Base-by-base conservation (phyloP, 164 flowering plant genomes). In the Chloranthus sessilifolius region DNA sequence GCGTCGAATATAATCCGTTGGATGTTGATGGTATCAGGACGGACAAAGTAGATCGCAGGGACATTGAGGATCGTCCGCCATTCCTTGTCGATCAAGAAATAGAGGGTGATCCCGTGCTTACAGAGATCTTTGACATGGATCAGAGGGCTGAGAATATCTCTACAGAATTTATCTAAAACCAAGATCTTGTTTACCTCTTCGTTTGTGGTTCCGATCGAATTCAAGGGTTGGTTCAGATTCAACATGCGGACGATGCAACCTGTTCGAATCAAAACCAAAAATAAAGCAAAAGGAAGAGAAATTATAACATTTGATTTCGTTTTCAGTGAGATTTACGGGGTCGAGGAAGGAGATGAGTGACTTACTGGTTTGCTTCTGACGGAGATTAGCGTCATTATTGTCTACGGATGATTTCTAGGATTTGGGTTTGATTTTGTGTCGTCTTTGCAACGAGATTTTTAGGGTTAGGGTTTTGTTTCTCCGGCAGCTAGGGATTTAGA, bases 121-220 rank as follows among this genome's bases (percentile, higher is more conserved):
- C 99, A 87, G 3, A 88, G 81, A 53, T 84, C 99, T 70, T 84
- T 86, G 44, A 92, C 95, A 58, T 82, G 95, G 61, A 92, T 92
- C 55, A 92, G 34, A 0, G 97, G 97, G 3, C 95, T 88, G 4
- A 92, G 72, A 5, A 92, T 69, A 61, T 82, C 76, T 37, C 82
- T 87, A 64, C 95, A 84, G 59, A 74, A 78, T 34, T 63, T 68
- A 59, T 84, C 99, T 49, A 76, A 82, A 67, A 92, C 81, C 67
- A 92, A 53, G 68, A 92, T 84, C 75, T 92, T 92, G 83, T 88
- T 88, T 1, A 84, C 88, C 53, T 88, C 95, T 47, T 82, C 95
- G n/a, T n/a, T n/a, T n/a, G n/a, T n/a, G n/a, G n/a, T n/a, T n/a
- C n/a, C n/a, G n/a, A n/a, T n/a, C 10, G 84, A 30, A 25, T 65